phyloP scores from a whole-genome alignment of 2,329 filamentous ascomycete genomes.

The Fusarium nisikadoi region DNA sequence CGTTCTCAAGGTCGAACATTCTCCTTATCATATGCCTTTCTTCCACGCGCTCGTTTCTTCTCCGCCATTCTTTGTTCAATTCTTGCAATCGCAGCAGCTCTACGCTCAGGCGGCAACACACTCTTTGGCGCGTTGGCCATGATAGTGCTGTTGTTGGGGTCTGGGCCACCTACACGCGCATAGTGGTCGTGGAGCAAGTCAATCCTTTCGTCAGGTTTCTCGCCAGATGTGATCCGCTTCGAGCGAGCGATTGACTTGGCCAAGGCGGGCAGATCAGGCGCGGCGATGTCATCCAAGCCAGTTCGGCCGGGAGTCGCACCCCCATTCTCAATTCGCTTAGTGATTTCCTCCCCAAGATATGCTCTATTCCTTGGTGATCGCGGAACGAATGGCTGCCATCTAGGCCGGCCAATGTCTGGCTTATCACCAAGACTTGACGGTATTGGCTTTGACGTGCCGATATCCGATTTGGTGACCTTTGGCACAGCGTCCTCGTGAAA shows the following conservation, averaged over 20 bases:
- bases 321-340: conserved; percentile 46
- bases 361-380: conserved; percentile 53
- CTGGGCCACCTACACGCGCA: conserved; percentile 56
- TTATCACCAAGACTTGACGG: conserved; percentile 37
- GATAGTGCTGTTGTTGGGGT: conserved; percentile 47
- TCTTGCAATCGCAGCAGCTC: conserved; percentile 64
- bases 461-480: conserved; percentile 28
- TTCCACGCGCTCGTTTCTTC: conserved; percentile 54
- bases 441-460: conserved; percentile 16
- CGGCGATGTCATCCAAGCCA: conserved; percentile 38
- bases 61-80: conserved; percentile 65
- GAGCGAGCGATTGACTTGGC: conserved; percentile 39
- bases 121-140: conserved; percentile 55
- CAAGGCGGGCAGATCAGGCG: conserved; percentile 45
- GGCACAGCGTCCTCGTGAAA: conserved; percentile 47
- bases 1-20: conserved; percentile 56
- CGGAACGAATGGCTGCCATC: conserved; percentile 56
- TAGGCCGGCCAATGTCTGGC: conserved; percentile 49
- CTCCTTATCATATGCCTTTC: conserved; percentile 59
- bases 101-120: conserved; percentile 60
- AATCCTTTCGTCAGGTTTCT: conserved; percentile 50
- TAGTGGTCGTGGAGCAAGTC: conserved; percentile 60
- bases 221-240: conserved; percentile 16
- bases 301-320: conserved; percentile 39
- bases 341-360: conserved; percentile 50